These are phyloP conservation scores for Aspergillus sp. DNA, from an alignment of 2,329 filamentous ascomycete genomes.

Conservation along the genomic window DNA sequence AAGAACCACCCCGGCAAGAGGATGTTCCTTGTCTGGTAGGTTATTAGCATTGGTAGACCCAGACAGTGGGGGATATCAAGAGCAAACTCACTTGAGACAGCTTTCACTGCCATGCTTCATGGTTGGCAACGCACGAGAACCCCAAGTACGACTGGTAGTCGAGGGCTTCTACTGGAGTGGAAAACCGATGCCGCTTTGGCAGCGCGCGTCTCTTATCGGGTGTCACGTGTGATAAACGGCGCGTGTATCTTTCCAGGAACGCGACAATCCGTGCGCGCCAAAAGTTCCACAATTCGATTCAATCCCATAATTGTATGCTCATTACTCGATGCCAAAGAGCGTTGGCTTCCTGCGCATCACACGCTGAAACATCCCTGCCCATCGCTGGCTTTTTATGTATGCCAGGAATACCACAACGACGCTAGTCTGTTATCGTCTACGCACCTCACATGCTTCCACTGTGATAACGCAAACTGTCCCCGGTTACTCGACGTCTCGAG, in stretches of 20 bases:
- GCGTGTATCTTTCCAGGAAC: conserved; percentile 8
- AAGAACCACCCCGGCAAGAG: conserved; percentile 70
- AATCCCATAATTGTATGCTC: no score
- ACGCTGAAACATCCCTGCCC: no score
- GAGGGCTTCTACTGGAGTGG: conserved; percentile 1
- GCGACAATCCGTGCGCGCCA: conserved; percentile 5
- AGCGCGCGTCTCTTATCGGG: conserved; percentile 17
- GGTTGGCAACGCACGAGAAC: conserved; percentile 14
- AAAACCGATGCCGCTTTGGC: conserved; percentile 8
- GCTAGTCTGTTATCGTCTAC: conserved; percentile 20
- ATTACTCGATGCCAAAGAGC: no score
- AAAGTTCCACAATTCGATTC: not conserved
- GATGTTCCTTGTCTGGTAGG: conserved; percentile 55
- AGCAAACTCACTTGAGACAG: conserved; percentile 31
- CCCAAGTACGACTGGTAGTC: conserved; percentile 6
- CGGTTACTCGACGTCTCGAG: conserved; percentile 26
- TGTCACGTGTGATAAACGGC: conserved; percentile 22
- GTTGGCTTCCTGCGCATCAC: no score
- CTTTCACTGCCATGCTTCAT: conserved; percentile 44
- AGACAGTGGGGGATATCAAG: not conserved
- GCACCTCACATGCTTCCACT: conserved; percentile 19
- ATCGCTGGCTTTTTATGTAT: conserved; percentile 25
- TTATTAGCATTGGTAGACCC: conserved; percentile 17
- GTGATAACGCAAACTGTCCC: conserved; percentile 19
- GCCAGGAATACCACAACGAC: conserved; percentile 16